Evolutionary conservation across 768 basidiomycete species (phyloP), one percentile per base, ranked within the genome.

Genomic region (Suillus weaverae): DNA sequence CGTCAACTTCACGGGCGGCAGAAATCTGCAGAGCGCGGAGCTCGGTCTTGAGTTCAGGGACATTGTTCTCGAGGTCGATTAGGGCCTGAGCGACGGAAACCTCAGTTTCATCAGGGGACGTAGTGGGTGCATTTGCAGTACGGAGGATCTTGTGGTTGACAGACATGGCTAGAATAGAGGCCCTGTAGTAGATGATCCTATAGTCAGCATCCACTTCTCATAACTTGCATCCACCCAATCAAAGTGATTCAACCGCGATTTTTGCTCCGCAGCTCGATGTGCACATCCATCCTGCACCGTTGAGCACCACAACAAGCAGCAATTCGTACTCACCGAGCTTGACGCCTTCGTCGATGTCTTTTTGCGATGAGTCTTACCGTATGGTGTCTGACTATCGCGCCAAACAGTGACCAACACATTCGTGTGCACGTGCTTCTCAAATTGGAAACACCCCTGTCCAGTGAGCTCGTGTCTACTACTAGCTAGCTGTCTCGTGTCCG

Each of bases 1-100:
- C 96, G 77, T 99, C 97, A 70, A 99, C 92, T 82, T 99, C 97
- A 75, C 95, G 95, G 70, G 97, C 97, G 69, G 96, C 94, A 70
- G 95, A 97, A 81, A 99, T 98, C 77, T 98, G 95, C 70, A 99
- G 89, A 66, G 90, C 88, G 57, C 96, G 90, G 69, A 99, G 90
- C 84, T 99, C 97, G 64, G 86, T 76, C 89, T 98, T 99, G 83
- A 99, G 90, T 81, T 99, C 97, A 67, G 96, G 93, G 66, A 98
- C 96, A 78, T 94, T 95, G 85, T 91, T 94, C 82, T 99, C 97
- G 75, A 99, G 89, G 86, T 99, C 97, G 73, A 98, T 80, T 72
- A 99, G 84, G 62, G 97, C 95, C 83, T 99, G 97, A 60, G 94
- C 97, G 77, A 99, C 91, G 73, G 80, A 87, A 70, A 84, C 89